phyloP scores from a whole-genome alignment of 768 basidiomycete species.

The Russula emetica region DNA sequence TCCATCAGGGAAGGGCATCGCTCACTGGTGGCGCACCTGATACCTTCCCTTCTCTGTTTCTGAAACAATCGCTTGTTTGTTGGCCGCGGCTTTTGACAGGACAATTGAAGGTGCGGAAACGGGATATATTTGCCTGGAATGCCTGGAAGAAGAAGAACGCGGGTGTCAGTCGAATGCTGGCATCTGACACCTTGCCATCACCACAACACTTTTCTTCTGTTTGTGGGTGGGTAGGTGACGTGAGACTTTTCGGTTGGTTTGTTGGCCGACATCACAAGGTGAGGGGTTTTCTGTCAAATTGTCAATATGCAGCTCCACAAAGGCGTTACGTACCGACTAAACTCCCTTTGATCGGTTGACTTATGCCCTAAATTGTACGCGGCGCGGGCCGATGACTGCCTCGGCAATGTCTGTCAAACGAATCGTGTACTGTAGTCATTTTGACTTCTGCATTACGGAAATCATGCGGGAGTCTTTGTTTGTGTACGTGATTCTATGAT shows the following conservation, averaged over 20 bases:
- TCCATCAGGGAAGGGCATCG: background rate
- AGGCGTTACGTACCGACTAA: too few species aligned
- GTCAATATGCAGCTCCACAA: too few species aligned
- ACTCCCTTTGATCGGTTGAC: background rate
- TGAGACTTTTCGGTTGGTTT: background rate
- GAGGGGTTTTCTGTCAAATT: too few species aligned
- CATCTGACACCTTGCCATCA: too few species aligned
- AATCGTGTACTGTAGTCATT: background rate
- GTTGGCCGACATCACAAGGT: background rate
- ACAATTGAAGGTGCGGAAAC: too few species aligned
- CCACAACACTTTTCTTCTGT: background rate
- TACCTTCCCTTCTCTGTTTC: background rate
- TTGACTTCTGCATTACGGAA: constrained; percentile 1
- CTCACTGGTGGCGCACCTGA: background rate
- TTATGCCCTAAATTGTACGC: background rate
- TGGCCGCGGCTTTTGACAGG: background rate
- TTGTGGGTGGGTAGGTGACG: background rate
- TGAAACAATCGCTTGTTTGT: background rate
- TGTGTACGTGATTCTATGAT: constrained; percentile 11
- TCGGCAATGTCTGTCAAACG: background rate
- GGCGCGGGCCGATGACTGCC: background rate
- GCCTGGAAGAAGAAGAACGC: background rate
- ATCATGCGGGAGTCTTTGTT: background rate
- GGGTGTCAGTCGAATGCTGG: background rate
- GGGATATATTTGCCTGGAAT: background rate